A percentile compares a stretch with the other conserved stretches of the same genome.
Conservation (phyloP, 1,284 basidiomycete species). For the Cystobasidiaceae sp. region DNA sequence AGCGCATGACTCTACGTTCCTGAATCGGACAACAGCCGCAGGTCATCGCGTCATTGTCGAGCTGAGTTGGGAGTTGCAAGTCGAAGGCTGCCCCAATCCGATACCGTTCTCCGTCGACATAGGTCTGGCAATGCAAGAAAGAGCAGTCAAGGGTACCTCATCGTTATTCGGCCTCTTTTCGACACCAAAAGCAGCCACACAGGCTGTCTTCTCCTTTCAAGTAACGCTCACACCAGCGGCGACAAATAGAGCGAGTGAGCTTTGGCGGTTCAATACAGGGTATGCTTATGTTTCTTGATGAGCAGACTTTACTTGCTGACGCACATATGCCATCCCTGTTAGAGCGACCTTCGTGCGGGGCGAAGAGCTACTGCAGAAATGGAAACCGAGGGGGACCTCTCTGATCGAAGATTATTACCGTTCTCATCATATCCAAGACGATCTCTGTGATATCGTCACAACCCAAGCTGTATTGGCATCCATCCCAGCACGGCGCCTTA, state of each 20-base stretch:
- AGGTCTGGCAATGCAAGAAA: constrained; percentile 74
- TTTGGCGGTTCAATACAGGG: constrained; percentile 91
- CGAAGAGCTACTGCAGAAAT: constrained; percentile 72
- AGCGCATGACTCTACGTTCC: constrained; percentile 74
- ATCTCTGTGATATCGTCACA: constrained; percentile 81
- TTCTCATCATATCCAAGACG: constrained; percentile 62
- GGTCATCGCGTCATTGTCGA: constrained; percentile 76
- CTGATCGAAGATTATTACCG: constrained; percentile 78
- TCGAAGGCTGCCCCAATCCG: constrained; percentile 77
- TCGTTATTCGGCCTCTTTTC: constrained; percentile 68
- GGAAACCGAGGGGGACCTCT: constrained; percentile 81
- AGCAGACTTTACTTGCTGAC: not conserved
- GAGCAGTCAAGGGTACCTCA: constrained; percentile 78
- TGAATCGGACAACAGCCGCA: constrained; percentile 75
- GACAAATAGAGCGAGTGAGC: constrained; percentile 76
- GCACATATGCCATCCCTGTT: not conserved
- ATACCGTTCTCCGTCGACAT: constrained; percentile 81
- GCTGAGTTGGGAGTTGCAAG: constrained; percentile 67
- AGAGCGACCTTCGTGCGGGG: constrained; percentile 72
- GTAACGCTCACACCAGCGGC: constrained; percentile 75
- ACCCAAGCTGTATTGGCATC: constrained; percentile 65
- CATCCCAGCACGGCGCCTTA: constrained; percentile 39
- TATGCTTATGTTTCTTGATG: constrained; percentile 54
- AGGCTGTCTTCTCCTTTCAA: constrained; percentile 73
- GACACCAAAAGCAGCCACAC: constrained; percentile 64